phyloP scores from a whole-genome alignment of 2,329 filamentous ascomycete genomes.

The Fusarium equiseti region DNA sequence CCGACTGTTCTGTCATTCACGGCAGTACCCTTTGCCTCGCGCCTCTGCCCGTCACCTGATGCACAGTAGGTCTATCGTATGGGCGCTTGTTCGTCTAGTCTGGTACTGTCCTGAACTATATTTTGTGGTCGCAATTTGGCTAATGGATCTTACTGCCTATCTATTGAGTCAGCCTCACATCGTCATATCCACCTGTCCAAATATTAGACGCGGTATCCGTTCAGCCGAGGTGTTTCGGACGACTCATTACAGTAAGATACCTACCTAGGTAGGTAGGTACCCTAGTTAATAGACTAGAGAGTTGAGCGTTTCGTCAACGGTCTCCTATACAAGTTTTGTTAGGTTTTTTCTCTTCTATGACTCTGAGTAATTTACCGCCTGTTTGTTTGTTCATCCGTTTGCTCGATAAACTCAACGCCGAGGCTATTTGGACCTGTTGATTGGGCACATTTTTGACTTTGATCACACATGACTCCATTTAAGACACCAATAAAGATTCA shows the following conservation, averaged over 20 bases:
- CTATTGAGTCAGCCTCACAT: constrained; percentile 37
- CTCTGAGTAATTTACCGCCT: not conserved
- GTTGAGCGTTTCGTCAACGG: not conserved
- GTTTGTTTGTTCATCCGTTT: not conserved
- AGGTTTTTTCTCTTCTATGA: not conserved
- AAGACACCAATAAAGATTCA: not conserved
- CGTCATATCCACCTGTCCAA: constrained; percentile 4
- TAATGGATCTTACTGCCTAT: constrained; percentile 3
- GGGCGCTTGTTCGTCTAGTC: constrained; percentile 26
- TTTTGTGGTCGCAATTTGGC: constrained; percentile 18
- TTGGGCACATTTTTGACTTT: not conserved
- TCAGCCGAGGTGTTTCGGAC: not conserved
- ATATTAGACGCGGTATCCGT: not conserved
- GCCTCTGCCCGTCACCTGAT: constrained; percentile 22
- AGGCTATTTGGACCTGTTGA: not conserved
- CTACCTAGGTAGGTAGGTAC: not conserved
- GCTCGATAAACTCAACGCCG: not conserved
- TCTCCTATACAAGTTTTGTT: not conserved
- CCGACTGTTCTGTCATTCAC: constrained; percentile 24
- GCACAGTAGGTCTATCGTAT: not conserved
- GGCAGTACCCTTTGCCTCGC: constrained; percentile 10
- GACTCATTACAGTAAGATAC: not conserved
- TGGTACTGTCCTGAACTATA: constrained; percentile 29
- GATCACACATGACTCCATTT: not conserved
- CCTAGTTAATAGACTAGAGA: not conserved